Evolutionary conservation across 2,329 filamentous ascomycete genomes (phyloP), one percentile per base, ranked within the genome.

Genomic region (Thermoascus crustaceus): DNA sequence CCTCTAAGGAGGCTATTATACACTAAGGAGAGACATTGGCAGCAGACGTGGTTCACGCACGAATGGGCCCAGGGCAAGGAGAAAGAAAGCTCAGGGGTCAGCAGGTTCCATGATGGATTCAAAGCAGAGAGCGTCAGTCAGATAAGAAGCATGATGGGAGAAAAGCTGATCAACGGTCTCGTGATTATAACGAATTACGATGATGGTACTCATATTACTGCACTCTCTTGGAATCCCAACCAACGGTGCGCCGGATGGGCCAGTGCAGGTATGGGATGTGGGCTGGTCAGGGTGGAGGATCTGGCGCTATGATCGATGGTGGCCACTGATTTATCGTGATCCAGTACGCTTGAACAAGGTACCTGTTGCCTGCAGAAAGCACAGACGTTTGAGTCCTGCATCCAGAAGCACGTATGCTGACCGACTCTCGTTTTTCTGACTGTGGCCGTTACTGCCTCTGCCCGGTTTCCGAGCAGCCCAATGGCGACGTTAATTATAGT

Each of bases 181-280:
- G 49, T 53, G 39, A 48, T 58, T 27, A 57, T 63, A 17, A 61
- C 62, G 3, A 66, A 81, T 7, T 72, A 78, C 47, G 80, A 84
- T 37, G 72, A 80, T 31, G 62, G 71, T 42, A 80, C 76, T 7
- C 71, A 78, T 30, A 63, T 84, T 43, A 77, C 77, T 4, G 65
- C 70, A 2, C 61, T 81, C 16, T 69, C 71, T 25, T 85, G 80
- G 80, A 84, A 84, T 49, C 77, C 79, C 2, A 83, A 84, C 47
- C 54, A 67, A 22, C 63, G 68, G n/a, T 79, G 70, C 47, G 76
- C 78, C 8, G 79, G 72, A 45, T 82, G 80, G 79, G 77, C 76
- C 2, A 78, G 78, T 7, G 73, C 72, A 3, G 78, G 75, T 0
- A 71, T 81, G 69, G 80, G 71, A 0, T 82, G 77, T 18, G 81